Conservation (phyloP, 306 rosid genomes). For the Castanea crenata region DNA sequence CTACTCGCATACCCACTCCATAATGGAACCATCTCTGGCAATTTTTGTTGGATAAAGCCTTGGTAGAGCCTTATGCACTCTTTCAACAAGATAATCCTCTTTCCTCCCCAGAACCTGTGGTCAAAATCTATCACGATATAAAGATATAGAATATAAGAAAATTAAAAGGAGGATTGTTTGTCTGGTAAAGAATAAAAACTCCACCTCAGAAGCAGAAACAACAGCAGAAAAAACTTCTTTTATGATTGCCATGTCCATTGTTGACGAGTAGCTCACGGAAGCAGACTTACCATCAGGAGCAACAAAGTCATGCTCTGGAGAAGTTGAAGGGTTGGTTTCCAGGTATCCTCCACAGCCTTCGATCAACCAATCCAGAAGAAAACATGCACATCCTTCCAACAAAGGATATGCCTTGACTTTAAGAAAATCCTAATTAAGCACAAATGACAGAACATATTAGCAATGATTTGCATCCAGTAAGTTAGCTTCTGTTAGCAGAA, state of each 20-base stretch:
- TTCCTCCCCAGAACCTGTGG: slow-evolving; percentile 52
- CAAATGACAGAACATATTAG: slow-evolving; percentile 7
- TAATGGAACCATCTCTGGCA: slow-evolving; percentile 66
- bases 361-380: slow-evolving; percentile 78
- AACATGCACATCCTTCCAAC: slow-evolving; percentile 68
- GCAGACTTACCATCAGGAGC: slow-evolving; percentile 75
- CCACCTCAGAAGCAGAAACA: slow-evolving; percentile 66
- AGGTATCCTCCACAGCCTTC: slow-evolving; percentile 61
- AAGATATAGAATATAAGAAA: not conserved
- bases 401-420: slow-evolving; percentile 70
- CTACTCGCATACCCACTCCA: slow-evolving; percentile 69
- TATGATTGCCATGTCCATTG: slow-evolving; percentile 72
- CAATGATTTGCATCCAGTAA: slow-evolving; percentile 4
- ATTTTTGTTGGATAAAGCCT: slow-evolving; percentile 52
- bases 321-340: slow-evolving; percentile 84
- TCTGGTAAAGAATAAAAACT: slow-evolving; percentile 6
- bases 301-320: slow-evolving; percentile 71
- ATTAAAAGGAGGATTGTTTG: not conserved
- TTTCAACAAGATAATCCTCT: slow-evolving; percentile 38
- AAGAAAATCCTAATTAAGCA: slow-evolving; percentile 51
- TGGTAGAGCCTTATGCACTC: slow-evolving; percentile 39
- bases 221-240: slow-evolving; percentile 60
- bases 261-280: slow-evolving; percentile 70
- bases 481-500: not conserved
- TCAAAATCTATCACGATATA: not conserved